Conservation (phyloP, 2,329 filamentous ascomycete species). For the Didymella arachidicola region DNA sequence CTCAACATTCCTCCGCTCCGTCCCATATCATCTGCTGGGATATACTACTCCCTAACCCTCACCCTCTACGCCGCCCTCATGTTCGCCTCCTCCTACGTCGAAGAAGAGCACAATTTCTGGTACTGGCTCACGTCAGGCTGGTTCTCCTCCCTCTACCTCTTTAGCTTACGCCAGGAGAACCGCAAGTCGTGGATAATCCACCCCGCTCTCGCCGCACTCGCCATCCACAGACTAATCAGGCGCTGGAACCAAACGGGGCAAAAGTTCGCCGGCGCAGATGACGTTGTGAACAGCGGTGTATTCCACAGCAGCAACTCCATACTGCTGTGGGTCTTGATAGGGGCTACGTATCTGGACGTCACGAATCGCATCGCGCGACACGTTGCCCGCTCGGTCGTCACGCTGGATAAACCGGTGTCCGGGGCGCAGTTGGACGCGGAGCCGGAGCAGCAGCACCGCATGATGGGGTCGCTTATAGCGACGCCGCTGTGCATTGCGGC, state of each 20-base stretch:
- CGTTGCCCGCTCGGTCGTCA: constrained; percentile 39
- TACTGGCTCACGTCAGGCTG: constrained; percentile 85
- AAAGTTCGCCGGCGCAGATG: constrained; percentile 89
- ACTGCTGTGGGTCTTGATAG: constrained; percentile 77
- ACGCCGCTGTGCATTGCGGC: constrained; percentile 62
- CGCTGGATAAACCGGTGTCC: constrained; percentile 29
- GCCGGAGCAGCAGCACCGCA: constrained; percentile 36
- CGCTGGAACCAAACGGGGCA: constrained; percentile 98
- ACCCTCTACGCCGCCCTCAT: constrained; percentile 80
- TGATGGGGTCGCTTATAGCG: constrained; percentile 42
- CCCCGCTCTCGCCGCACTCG: constrained; percentile 60
- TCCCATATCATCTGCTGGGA: constrained; percentile 60
- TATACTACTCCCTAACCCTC: constrained; percentile 49
- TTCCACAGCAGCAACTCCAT: constrained; percentile 59
- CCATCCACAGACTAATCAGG: constrained; percentile 70
- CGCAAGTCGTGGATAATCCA: constrained; percentile 38
- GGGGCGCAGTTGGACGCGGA: constrained; percentile 29
- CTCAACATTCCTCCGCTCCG: constrained; percentile 45
- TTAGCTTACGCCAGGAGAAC: constrained; percentile 43
- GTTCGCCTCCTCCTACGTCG: constrained; percentile 97
- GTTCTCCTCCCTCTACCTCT: constrained; percentile 61
- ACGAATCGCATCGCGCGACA: constrained; percentile 55
- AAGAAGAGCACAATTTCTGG: constrained; percentile 99
- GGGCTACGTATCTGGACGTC: constrained; percentile 71
- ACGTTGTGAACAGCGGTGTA: constrained; percentile 73